Conservation (phyloP, 352 stramenopile genomes). For the Globisporangium uncinulatum region DNA sequence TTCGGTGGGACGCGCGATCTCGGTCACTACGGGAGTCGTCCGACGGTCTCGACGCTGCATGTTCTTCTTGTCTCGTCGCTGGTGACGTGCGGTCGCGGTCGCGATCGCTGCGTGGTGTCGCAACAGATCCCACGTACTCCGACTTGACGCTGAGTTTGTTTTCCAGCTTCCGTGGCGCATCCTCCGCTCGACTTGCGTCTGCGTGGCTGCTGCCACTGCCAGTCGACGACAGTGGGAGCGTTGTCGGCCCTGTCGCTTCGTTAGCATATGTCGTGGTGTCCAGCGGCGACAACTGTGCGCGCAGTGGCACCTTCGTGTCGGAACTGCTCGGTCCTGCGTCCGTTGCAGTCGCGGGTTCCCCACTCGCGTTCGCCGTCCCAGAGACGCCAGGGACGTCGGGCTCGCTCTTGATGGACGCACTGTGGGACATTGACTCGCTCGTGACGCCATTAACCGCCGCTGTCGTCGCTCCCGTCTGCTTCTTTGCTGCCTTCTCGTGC, state of each 20-base stretch:
- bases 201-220: neutral
- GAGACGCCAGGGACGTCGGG: neutral
- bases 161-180: neutral
- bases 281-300: neutral
- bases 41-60: neutral
- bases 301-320: neutral
- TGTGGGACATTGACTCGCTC: neutral
- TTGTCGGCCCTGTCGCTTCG: neutral
- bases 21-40: slow-evolving; percentile 1
- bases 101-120: neutral
- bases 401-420: neutral
- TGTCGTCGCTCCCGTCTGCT: slow-evolving; percentile 12
- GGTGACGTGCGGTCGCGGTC: neutral
- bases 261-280: neutral
- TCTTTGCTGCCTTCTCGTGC: slow-evolving; percentile 57
- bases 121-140: neutral
- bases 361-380: neutral
- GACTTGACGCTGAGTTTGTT: neutral
- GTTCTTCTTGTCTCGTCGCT: neutral
- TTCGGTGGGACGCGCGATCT: neutral
- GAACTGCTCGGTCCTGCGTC: neutral
- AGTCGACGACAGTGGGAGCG: neutral
- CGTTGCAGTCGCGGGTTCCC: neutral
- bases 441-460: neutral
- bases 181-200: neutral